phyloP scores from a whole-genome alignment of 2,329 filamentous ascomycete genomes.

The Diaporthe sp. region DNA sequence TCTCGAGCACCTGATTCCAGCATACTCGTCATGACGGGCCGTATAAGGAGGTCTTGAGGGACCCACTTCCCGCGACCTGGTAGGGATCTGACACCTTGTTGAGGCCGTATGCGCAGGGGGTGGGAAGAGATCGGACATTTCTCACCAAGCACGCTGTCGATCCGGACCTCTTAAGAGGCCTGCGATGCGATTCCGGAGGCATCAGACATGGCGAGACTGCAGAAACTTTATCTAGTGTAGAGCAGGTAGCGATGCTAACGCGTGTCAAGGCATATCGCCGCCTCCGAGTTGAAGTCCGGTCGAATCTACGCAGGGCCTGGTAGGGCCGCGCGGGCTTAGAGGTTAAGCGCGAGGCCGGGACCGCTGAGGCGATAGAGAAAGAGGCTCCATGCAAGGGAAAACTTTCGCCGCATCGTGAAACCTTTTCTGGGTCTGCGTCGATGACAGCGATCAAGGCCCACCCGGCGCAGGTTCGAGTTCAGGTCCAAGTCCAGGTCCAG shows the following conservation, averaged over 20 bases:
- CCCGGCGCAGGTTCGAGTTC: not conserved
- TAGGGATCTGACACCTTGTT: not conserved
- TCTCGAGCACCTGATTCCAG: not conserved
- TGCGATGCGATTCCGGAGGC: slow-evolving; percentile 13
- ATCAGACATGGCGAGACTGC: not conserved
- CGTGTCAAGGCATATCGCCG: slow-evolving; percentile 1
- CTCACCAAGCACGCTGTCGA: not conserved
- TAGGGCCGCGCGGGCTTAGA: not conserved
- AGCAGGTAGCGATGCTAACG: not conserved
- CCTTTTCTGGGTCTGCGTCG: slow-evolving; percentile 28
- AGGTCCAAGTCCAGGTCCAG: slow-evolving; percentile 14
- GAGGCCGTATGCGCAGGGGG: not conserved
- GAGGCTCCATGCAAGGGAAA: slow-evolving; percentile 31
- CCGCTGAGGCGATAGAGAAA: not conserved
- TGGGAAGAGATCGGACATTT: not conserved
- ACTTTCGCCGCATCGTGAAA: slow-evolving; percentile 25
- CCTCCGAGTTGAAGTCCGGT: slow-evolving; percentile 15
- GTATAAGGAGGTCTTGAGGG: not conserved
- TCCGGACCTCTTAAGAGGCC: not conserved
- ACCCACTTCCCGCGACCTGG: slow-evolving; percentile 15
- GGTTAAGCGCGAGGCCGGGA: slow-evolving; percentile 7
- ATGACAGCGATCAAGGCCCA: slow-evolving; percentile 19
- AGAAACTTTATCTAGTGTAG: not conserved
- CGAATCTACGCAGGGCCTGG: slow-evolving; percentile 4
- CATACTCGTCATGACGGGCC: not conserved